Conservation (phyloP, 2,329 filamentous ascomycete genomes). For the Pseudocercospora pini-densiflorae region DNA sequence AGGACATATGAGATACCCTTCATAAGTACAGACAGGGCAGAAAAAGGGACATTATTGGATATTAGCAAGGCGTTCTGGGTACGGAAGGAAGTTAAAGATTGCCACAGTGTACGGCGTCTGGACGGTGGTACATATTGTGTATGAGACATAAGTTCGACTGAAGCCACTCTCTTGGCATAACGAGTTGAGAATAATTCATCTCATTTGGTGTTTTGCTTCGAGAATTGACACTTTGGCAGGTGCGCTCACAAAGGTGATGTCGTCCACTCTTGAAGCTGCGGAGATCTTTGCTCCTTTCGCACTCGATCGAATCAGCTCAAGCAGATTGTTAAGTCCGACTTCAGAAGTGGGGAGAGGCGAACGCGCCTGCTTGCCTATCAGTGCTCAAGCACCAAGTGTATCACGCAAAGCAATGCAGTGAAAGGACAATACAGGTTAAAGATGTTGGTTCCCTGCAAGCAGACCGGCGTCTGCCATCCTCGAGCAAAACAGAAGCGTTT, state of each 20-base stretch:
- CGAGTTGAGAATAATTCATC: not conserved
- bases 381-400: not conserved
- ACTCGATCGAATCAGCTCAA: not conserved
- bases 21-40: conserved; percentile 1
- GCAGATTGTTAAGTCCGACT: not conserved
- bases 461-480: too few relatives aligned
- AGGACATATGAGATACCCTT: conserved; percentile 7
- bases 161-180: not conserved
- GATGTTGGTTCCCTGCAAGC: too few relatives aligned
- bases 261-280: not conserved
- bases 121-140: not conserved
- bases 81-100: not conserved
- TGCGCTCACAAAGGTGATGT: not conserved
- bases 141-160: not conserved
- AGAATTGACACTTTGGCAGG: not conserved
- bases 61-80: conserved; percentile 3
- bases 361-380: not conserved
- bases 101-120: not conserved
- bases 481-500: too few relatives aligned
- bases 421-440: not conserved
- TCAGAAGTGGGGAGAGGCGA: not conserved
- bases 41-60: not conserved
- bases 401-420: not conserved
- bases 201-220: not conserved
- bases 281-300: not conserved